A percentile compares a stretch with the other conserved stretches of the same genome.
Conservation (phyloP, 352 stramenopile genomes). For the Phytopythium cucurbitacearum region DNA sequence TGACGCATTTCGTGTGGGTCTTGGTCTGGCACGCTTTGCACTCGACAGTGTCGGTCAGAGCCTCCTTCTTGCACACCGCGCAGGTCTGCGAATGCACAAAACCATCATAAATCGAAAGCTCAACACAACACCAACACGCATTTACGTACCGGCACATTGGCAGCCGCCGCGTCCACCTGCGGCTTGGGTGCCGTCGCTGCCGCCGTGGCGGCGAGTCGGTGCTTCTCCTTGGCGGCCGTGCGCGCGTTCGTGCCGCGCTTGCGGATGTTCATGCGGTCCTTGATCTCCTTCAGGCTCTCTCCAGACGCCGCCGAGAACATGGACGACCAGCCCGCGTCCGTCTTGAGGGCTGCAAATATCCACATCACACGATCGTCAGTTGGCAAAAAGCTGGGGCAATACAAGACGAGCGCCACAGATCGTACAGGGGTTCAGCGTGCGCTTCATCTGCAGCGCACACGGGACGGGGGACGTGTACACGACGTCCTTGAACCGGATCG, state of each 20-base stretch:
- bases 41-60: slow-evolving; percentile 28
- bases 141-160: slow-evolving; percentile 18
- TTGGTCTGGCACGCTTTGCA: slow-evolving; percentile 59
- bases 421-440: slow-evolving; percentile 67
- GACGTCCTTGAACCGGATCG: slow-evolving; percentile 72
- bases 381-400: no score
- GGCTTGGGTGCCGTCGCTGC: slow-evolving; percentile 13
- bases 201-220: slow-evolving; percentile 14
- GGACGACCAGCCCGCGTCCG: slow-evolving; percentile 73
- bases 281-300: slow-evolving; percentile 78
- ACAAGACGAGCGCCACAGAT: background rate
- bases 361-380: background rate
- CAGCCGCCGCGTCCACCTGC: background rate
- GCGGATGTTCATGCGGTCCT: slow-evolving; percentile 67
- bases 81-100: slow-evolving; percentile 29
- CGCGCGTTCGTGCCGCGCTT: slow-evolving; percentile 60
- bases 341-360: slow-evolving; percentile 45
- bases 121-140: slow-evolving; percentile 1
- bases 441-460: slow-evolving; percentile 78
- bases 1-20: slow-evolving; percentile 52
- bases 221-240: slow-evolving; percentile 52
- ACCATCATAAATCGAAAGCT: background rate
- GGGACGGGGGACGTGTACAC: slow-evolving; percentile 73
- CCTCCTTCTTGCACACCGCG: slow-evolving; percentile 39
- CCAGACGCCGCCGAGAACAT: slow-evolving; percentile 65